Evolutionary conservation across 768 basidiomycete species (phyloP).

Genomic region (Termitomyces sp.): DNA sequence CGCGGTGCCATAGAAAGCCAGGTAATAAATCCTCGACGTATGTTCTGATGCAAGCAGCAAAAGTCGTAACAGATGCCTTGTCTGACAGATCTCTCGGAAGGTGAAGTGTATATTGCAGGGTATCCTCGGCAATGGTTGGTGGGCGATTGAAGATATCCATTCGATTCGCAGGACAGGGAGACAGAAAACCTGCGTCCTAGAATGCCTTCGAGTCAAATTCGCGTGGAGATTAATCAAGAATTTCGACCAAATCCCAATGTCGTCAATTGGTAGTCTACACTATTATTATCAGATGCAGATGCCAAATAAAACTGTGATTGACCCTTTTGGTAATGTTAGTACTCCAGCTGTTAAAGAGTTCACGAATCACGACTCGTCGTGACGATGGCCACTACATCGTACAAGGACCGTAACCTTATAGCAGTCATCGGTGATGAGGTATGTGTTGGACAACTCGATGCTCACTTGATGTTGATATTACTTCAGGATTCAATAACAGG

Average conservation of each 20-base stretch:
- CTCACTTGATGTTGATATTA: constrained; percentile 7
- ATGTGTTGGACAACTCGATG: constrained; percentile 8
- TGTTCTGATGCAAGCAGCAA: constrained; percentile 62
- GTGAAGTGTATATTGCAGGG: constrained; percentile 72
- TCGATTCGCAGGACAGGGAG: background rate
- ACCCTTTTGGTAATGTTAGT: background rate
- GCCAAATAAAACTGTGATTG: constrained; percentile 5
- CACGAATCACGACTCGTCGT: background rate
- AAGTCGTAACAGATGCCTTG: constrained; percentile 53
- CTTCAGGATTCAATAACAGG: constrained; percentile 94
- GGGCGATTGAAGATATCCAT: constrained; percentile 73
- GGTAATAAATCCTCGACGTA: constrained; percentile 50
- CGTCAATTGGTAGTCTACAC: background rate
- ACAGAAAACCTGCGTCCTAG: background rate
- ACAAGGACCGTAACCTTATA: constrained; percentile 81
- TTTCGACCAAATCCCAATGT: background rate
- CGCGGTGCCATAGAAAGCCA: constrained; percentile 78
- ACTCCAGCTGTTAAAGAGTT: too few species aligned
- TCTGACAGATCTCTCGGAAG: constrained; percentile 50
- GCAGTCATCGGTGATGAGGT: constrained; percentile 99
- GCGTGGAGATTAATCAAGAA: background rate
- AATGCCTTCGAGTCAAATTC: background rate
- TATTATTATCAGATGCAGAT: constrained; percentile 3
- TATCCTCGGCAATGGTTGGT: constrained; percentile 82
- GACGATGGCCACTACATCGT: constrained; percentile 31